phyloP scores from a whole-genome alignment of 257 asterid species.

The Petunia secreta region DNA sequence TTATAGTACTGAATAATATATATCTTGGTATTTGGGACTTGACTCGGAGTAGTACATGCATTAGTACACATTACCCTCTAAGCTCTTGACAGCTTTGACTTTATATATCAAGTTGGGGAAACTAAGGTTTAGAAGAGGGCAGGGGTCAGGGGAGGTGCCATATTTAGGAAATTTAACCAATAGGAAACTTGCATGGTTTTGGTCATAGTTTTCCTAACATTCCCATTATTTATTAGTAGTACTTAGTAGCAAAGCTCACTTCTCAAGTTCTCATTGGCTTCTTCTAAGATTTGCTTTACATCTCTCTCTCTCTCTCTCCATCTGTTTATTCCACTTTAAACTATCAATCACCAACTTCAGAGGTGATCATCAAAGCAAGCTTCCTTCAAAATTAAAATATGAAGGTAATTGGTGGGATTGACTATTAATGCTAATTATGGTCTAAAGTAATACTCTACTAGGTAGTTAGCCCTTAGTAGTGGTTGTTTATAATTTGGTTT shows the following conservation, averaged over 20 bases:
- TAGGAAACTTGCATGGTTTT: constrained; percentile 23
- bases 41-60: background rate
- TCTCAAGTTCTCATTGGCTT: constrained; percentile 67
- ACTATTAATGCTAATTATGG: background rate
- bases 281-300: constrained; percentile 54
- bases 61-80: background rate
- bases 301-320: background rate
- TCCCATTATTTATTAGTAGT: constrained; percentile 32
- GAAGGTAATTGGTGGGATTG: constrained; percentile 46
- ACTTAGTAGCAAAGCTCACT: constrained; percentile 48
- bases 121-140: constrained; percentile 12
- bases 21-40: constrained; percentile 3
- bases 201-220: constrained; percentile 44
- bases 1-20: background rate
- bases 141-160: background rate
- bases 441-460: background rate
- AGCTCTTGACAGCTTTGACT: background rate
- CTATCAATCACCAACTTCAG: background rate
- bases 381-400: constrained; percentile 31
- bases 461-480: background rate
- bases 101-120: background rate
- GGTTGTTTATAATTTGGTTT: background rate
- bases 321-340: background rate
- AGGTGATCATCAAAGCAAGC: background rate
- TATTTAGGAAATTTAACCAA: constrained; percentile 51